Conservation (phyloP, 2,329 filamentous ascomycete species). For the Didymella lethalis region DNA sequence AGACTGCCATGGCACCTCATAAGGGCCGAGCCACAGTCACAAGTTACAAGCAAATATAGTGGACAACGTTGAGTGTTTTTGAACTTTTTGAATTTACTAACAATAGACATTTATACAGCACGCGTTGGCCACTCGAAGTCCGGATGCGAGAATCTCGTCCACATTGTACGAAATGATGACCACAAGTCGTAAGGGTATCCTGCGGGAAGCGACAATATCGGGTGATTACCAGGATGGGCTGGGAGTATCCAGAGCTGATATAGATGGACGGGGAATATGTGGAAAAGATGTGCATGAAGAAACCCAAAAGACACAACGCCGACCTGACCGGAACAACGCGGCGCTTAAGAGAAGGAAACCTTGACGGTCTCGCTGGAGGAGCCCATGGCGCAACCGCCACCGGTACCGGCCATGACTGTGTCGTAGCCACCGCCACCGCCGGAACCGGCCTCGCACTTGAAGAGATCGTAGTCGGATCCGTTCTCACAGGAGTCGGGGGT, state of each 20-base stretch:
- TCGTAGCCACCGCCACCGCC: constrained; percentile 45
- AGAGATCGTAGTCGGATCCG: constrained; percentile 51
- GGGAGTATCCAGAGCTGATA: constrained; percentile 29
- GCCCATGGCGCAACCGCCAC: constrained; percentile 47
- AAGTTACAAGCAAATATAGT: not conserved
- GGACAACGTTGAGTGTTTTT: constrained; percentile 12
- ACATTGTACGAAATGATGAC: constrained; percentile 29
- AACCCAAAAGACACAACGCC: constrained; percentile 26
- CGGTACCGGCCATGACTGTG: constrained; percentile 33
- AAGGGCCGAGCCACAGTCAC: not conserved
- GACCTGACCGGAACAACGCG: constrained; percentile 13
- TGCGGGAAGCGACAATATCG: constrained; percentile 33
- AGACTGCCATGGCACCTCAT: too few species aligned
- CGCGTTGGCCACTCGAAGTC: constrained; percentile 31
- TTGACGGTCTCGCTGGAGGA: constrained; percentile 37
- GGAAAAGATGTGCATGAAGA: constrained; percentile 29
- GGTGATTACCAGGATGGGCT: constrained; percentile 21
- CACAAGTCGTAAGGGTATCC: constrained; percentile 32
- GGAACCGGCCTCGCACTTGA: constrained; percentile 43
- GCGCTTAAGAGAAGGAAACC: constrained; percentile 35
- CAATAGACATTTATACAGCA: constrained; percentile 42
- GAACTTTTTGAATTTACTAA: constrained; percentile 25
- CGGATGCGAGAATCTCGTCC: constrained; percentile 26
- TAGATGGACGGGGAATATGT: constrained; percentile 32
- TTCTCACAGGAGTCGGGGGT: constrained; percentile 42